Percentiles rank a stretch among this genome's conserved stretches.
phyloP scores from a whole-genome alignment of 768 basidiomycete genomes.

The Phanerochaete sordida region DNA sequence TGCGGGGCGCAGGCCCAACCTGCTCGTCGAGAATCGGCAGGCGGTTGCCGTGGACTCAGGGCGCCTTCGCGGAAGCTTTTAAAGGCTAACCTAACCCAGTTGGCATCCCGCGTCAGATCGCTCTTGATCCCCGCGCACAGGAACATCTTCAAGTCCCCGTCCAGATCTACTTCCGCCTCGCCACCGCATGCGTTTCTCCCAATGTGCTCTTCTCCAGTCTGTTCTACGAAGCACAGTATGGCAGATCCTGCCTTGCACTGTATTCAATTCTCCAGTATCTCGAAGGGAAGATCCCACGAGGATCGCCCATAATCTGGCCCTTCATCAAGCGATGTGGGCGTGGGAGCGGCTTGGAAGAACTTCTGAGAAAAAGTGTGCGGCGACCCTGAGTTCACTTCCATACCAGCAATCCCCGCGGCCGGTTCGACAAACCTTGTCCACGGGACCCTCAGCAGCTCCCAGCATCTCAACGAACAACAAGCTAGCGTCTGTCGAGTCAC shows the following conservation, averaged over 20 bases:
- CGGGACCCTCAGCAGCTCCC: neutral
- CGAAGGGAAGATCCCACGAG: neutral
- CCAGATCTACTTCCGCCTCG: too few species aligned
- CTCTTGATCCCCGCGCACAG: neutral
- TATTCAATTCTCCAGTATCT: neutral
- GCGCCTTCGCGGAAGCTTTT: slow-evolving; percentile 1
- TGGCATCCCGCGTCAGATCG: neutral
- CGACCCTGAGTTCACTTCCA: neutral
- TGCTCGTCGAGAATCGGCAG: neutral
- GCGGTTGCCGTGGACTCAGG: neutral
- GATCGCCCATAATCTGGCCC: neutral
- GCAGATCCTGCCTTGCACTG: neutral
- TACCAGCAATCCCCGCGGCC: neutral
- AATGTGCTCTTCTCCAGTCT: too few species aligned
- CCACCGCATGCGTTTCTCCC: too few species aligned
- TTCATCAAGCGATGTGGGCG: neutral
- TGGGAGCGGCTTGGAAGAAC: neutral
- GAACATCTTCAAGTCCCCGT: neutral
- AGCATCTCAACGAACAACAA: neutral
- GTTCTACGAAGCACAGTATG: neutral
- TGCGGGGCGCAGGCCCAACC: neutral
- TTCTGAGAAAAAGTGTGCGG: neutral
- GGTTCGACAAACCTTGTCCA: neutral
- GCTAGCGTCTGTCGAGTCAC: too few species aligned
- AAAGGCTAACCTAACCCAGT: neutral